Evolutionary conservation across 768 basidiomycete species (phyloP).

Genomic region (Suillus ampliporus): DNA sequence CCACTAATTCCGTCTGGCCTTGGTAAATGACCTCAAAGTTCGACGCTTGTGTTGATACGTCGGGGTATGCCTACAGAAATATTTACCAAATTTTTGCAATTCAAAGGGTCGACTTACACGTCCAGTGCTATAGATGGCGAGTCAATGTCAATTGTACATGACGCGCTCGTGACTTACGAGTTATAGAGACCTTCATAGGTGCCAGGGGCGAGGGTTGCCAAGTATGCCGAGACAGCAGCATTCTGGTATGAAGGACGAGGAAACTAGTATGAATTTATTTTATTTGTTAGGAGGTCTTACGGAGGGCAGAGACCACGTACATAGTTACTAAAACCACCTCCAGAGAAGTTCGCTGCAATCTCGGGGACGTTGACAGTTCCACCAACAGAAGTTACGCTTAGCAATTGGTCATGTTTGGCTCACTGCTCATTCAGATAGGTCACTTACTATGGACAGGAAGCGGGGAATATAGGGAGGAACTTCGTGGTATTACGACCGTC

Average conservation of each 20-base stretch:
- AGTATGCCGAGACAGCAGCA: conserved; percentile 47
- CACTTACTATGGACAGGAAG: conserved; percentile 60
- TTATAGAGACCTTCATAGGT: conserved; percentile 68
- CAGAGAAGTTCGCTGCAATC: conserved; percentile 64
- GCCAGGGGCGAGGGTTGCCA: conserved; percentile 50
- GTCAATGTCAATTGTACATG: conserved; percentile 11
- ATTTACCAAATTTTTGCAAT: not conserved
- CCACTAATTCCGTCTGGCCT: conserved; percentile 46
- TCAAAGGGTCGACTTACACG: conserved; percentile 47
- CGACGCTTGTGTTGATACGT: conserved; percentile 65
- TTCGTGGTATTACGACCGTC: conserved; percentile 57
- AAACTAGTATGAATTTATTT: conserved; percentile 44
- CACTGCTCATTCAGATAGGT: not conserved
- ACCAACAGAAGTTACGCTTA: conserved; percentile 76
- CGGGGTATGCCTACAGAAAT: conserved; percentile 56
- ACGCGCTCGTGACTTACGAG: conserved; percentile 41
- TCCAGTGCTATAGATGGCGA: conserved; percentile 45
- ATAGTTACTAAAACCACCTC: conserved; percentile 77
- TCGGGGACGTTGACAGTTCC: conserved; percentile 68
- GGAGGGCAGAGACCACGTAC: conserved; percentile 42
- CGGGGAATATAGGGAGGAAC: conserved; percentile 70
- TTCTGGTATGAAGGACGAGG: conserved; percentile 59
- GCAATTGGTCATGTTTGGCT: not conserved
- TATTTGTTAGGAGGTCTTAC: not conserved
- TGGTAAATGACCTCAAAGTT: conserved; percentile 54